These are phyloP conservation scores for Penicillium diatomitis DNA, from an alignment of 495 filamentous ascomycete species.

Conservation along the genomic window DNA sequence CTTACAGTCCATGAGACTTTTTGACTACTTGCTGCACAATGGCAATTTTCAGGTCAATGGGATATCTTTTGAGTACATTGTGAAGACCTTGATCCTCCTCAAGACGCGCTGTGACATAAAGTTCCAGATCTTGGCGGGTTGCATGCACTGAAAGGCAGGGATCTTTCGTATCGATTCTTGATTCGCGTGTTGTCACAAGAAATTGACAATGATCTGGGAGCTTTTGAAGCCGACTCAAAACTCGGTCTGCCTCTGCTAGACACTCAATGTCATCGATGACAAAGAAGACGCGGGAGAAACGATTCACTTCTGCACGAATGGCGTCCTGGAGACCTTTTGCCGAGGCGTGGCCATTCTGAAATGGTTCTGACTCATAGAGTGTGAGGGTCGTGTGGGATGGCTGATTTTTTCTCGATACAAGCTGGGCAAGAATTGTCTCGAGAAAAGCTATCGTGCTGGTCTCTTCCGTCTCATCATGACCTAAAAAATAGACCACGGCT, in stretches of 20 bases:
- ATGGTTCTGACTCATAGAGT: conserved; percentile 16
- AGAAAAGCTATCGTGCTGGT: conserved; percentile 14
- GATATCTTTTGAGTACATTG: conserved; percentile 4
- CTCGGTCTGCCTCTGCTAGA: conserved; percentile 21
- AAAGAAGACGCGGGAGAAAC: conserved; percentile 24
- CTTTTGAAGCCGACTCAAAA: conserved; percentile 25
- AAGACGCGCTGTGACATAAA: conserved; percentile 12
- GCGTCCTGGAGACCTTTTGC: conserved; percentile 26
- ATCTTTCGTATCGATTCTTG: conserved; percentile 1
- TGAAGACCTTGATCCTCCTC: conserved; percentile 5
- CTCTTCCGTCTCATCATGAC: conserved; percentile 20
- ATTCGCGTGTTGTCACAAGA: conserved; percentile 24
- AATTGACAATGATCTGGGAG: conserved; percentile 27
- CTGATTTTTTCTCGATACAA: conserved; percentile 22
- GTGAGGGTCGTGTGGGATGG: conserved; percentile 14
- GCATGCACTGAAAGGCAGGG: conserved; percentile 9
- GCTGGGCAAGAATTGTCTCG: conserved; percentile 22
- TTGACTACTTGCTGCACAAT: conserved; percentile 11
- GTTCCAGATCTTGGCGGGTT: conserved; percentile 10
- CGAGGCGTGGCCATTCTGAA: conserved; percentile 14
- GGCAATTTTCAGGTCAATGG: conserved; percentile 8
- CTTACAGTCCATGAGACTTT: conserved; percentile 24
- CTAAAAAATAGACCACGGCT: conserved; percentile 23
- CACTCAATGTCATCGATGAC: conserved; percentile 26
- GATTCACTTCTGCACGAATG: conserved; percentile 25